Evolutionary conservation across 1,139 yeast genomes (phyloP).

Genomic region (Yamadazyma conglobata): DNA sequence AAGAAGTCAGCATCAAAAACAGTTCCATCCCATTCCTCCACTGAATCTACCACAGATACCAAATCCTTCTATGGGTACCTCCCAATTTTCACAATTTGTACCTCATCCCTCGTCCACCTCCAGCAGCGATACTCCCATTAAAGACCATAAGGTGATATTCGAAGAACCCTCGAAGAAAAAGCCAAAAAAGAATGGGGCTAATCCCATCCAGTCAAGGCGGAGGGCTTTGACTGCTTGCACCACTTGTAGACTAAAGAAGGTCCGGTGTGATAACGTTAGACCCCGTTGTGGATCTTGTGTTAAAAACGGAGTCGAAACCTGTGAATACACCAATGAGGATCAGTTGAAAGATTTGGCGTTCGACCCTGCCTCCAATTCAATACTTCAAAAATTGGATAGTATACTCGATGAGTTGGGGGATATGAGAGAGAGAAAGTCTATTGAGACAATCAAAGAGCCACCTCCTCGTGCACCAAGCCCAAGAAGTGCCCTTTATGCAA

Average conservation of each 20-base stretch:
- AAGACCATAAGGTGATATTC: constrained; percentile 1
- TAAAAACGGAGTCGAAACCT: constrained; percentile 28
- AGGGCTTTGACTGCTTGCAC: constrained; percentile 49
- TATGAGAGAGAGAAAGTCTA: constrained; percentile 16
- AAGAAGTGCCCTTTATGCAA: no score
- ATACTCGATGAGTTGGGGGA: constrained; percentile 27
- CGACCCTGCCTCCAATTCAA: constrained; percentile 25
- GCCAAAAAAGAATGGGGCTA: constrained; percentile 6
- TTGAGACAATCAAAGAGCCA: constrained; percentile 1
- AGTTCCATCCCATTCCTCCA: not conserved
- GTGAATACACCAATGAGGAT: constrained; percentile 34
- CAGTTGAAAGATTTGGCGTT: constrained; percentile 22
- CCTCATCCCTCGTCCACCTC: constrained; percentile 6
- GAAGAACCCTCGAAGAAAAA: constrained; percentile 8
- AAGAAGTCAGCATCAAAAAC: not conserved
- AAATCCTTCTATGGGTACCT: not conserved
- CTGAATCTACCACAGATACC: not conserved
- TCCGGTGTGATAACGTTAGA: constrained; percentile 49
- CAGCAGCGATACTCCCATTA: constrained; percentile 3
- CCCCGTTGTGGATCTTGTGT: constrained; percentile 51
- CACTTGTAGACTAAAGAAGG: constrained; percentile 43
- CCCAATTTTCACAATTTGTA: not conserved
- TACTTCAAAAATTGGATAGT: constrained; percentile 25
- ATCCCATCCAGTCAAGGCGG: constrained; percentile 22
- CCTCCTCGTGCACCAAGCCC: no score